Evolutionary conservation across 176 grass and related monocot species (phyloP).

Genomic region (Oryza nivara): DNA sequence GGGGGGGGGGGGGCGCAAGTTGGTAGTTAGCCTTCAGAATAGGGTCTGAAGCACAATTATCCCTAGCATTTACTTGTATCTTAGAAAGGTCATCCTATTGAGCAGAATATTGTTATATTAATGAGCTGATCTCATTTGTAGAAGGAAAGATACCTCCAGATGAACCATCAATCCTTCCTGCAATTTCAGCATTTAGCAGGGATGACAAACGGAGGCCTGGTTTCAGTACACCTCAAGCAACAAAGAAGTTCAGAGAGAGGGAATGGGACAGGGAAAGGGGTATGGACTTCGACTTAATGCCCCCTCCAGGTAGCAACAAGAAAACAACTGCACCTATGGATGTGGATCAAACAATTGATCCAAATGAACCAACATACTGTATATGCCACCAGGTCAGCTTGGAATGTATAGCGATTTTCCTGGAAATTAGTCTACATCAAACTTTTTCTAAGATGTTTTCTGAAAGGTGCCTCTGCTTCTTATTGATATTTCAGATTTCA

Average conservation of each 20-base stretch:
- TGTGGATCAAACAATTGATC: conserved; percentile 82
- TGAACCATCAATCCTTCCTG: conserved; percentile 77
- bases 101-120: conserved; percentile 2
- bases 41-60: too few relatives aligned
- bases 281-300: conserved; percentile 95
- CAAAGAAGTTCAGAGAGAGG: conserved; percentile 81
- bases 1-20: too few relatives aligned
- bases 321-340: conserved; percentile 68
- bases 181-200: conserved; percentile 55
- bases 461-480: conserved; percentile 10
- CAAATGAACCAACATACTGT: conserved; percentile 96
- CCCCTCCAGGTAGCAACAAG: conserved; percentile 92
- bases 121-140: conserved; percentile 43
- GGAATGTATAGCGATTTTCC: conserved; percentile 9
- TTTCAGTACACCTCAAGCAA: conserved; percentile 76
- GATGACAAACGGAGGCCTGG: conserved; percentile 75
- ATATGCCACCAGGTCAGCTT: conserved; percentile 93
- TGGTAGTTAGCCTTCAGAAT: too few relatives aligned
- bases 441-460: conserved; percentile 20
- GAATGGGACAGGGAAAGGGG: conserved; percentile 88
- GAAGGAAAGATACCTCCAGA: conserved; percentile 91
- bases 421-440: conserved; percentile 19
- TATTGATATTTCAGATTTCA: conserved; percentile 67
- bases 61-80: conserved; percentile 1
- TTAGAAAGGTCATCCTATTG: conserved; percentile 8